Evolutionary conservation across 257 asterid species (phyloP), one percentile per base, ranked within the genome.

Genomic region (Lycium ferocissimum): DNA sequence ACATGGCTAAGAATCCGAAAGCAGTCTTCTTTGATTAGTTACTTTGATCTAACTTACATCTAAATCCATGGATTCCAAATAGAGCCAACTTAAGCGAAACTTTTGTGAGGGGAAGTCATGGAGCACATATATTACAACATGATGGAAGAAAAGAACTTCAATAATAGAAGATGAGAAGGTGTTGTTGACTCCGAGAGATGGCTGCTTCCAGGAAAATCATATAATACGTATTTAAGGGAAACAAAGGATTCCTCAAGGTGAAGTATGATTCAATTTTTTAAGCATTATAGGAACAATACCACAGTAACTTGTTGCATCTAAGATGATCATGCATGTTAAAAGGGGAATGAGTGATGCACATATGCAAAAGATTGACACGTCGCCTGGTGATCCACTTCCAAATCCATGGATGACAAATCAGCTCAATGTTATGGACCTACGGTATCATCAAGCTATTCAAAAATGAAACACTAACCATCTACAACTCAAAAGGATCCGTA

Each of bases 121-220:
- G 53, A 69, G 53, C 53, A 38, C 38, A 69, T 67, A 37, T 47
- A 69, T 69, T 69, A 38, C 53, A 38, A 2, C 51, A 67, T 67
- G 15, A 69, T 69, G 53, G 26, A 69, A 69, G 78, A 69, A 69
- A 67, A 37, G 76, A 69, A 69, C 38, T 38, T 15, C 78, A 69
- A 69, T 37, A 69, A 69, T 69, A 69, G 53, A 69, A 15, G 76
- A 37, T 67, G 78, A 38, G 7, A 69, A 69, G 47, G 78, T 37
- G 7, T 15, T 37, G 78, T 45, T 69, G 26, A 69, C 78, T 69
- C 37, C 51, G 7, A 37, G 22, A 37, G 17, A 69, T 69, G 53
- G 26, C 14, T 37, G 53, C 51, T 67, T 38, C 51, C 78, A 4
- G 38, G 6, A 3, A 37, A 37, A 37, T 17, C 51, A 69, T 69